phyloP scores from a whole-genome alignment of 1,139 yeast genomes.

The Eremothecium gossypii region DNA sequence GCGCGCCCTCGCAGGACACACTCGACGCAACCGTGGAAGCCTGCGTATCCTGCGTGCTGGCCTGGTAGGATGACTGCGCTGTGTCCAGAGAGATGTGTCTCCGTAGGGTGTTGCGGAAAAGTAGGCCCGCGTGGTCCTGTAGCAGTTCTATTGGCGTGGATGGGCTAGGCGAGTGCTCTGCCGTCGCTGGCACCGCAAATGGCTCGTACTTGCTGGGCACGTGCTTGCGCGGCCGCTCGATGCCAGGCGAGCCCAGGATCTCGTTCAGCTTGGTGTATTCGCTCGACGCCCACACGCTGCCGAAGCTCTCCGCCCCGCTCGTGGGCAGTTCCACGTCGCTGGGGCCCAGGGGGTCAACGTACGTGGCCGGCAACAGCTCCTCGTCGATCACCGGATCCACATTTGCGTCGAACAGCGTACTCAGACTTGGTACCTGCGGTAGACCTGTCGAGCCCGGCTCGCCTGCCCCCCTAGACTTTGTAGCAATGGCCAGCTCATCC shows the following conservation, averaged over 20 bases:
- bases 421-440: constrained; percentile 10
- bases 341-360: neutral
- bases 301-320: constrained; percentile 11
- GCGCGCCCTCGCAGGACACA: neutral
- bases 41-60: neutral
- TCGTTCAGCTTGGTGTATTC: constrained; percentile 55
- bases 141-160: neutral
- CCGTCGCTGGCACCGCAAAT: no score
- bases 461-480: neutral
- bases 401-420: constrained; percentile 8
- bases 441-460: constrained; percentile 1
- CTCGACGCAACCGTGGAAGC: neutral
- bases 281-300: constrained; percentile 34
- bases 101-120: constrained; percentile 11
- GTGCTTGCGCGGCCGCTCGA: no score
- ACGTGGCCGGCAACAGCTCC: neutral
- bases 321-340: neutral
- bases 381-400: constrained; percentile 3
- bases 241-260: constrained; percentile 29
- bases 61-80: constrained; percentile 2
- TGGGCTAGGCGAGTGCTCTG: no score
- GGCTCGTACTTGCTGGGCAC: no score
- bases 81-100: constrained; percentile 19
- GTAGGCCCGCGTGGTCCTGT: neutral
- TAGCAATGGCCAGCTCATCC: neutral